Conservation (phyloP, 306 rosid species). For the Urtica urens region DNA sequence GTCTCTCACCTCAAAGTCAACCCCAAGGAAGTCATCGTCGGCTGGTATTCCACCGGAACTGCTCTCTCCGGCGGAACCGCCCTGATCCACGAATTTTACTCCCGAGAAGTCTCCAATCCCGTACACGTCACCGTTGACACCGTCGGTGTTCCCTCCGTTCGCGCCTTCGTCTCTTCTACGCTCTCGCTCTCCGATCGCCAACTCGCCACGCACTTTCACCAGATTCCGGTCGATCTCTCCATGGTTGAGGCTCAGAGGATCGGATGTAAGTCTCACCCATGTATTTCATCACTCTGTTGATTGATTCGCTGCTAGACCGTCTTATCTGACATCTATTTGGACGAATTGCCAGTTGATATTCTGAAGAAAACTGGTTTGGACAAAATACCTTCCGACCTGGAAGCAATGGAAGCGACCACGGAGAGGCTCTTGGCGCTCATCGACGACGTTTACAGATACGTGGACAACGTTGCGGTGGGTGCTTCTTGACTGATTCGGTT, state of each 20-base stretch:
- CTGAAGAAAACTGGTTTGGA: slow-evolving; percentile 69
- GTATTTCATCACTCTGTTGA: too few species aligned
- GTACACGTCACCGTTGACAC: slow-evolving; percentile 92
- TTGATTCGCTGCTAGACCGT: too few species aligned
- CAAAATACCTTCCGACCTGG: slow-evolving; percentile 89
- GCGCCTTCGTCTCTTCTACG: slow-evolving; percentile 61
- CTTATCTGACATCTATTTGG: too few species aligned
- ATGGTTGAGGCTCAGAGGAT: slow-evolving; percentile 89
- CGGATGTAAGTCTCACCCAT: slow-evolving; percentile 76
- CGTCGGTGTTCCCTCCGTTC: slow-evolving; percentile 57
- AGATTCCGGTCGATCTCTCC: slow-evolving; percentile 79
- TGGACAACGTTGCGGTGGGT: slow-evolving; percentile 71
- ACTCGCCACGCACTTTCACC: slow-evolving; percentile 96
- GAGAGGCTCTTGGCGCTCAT: slow-evolving; percentile 70
- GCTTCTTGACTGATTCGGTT: background rate
- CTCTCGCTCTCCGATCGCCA: slow-evolving; percentile 78
- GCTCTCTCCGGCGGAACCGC: slow-evolving; percentile 87
- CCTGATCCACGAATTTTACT: slow-evolving; percentile 84
- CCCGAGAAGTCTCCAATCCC: slow-evolving; percentile 77
- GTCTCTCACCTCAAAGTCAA: slow-evolving; percentile 81
- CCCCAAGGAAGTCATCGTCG: slow-evolving; percentile 89
- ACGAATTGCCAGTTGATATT: slow-evolving; percentile 66
- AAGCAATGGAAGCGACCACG: slow-evolving; percentile 97
- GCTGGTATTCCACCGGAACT: slow-evolving; percentile 89
- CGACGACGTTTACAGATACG: slow-evolving; percentile 81